phyloP scores from a whole-genome alignment of 805 yeast genomes.

The Cyberlindnera veronae region DNA sequence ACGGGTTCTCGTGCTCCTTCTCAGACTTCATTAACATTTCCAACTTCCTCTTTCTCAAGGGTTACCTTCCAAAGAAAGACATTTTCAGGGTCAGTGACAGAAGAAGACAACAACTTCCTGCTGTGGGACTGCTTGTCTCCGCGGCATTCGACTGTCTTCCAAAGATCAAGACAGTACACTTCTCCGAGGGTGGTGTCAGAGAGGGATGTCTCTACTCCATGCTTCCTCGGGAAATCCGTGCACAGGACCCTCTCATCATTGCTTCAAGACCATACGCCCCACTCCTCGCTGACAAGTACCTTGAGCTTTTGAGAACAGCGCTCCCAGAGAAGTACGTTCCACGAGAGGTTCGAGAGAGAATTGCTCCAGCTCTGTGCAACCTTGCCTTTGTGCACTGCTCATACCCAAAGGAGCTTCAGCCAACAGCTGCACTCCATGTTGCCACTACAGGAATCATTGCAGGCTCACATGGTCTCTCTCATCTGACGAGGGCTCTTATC shows the following conservation, averaged over 20 bases:
- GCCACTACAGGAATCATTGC: constrained; percentile 75
- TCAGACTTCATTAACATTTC: constrained; percentile 49
- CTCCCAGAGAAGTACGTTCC: constrained; percentile 59
- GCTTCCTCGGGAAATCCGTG: constrained; percentile 52
- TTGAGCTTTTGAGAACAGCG: constrained; percentile 50
- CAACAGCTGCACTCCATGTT: constrained; percentile 67
- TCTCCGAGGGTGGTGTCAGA: constrained; percentile 74
- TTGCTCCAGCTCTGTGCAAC: constrained; percentile 70
- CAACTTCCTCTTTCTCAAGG: constrained; percentile 48
- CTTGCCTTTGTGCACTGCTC: constrained; percentile 74
- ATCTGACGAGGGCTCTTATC: constrained; percentile 63
- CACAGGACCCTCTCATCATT: constrained; percentile 65
- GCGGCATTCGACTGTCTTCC: constrained; percentile 65
- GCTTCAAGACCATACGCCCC: constrained; percentile 76
- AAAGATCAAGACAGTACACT: constrained; percentile 55
- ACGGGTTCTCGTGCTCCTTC: constrained; percentile 61
- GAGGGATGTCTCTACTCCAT: constrained; percentile 70
- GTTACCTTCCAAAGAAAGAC: constrained; percentile 41
- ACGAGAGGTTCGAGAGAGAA: constrained; percentile 49
- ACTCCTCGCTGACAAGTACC: constrained; percentile 53
- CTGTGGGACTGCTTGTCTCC: constrained; percentile 58
- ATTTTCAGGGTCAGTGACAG: constrained; percentile 66
- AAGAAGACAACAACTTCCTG: constrained; percentile 64
- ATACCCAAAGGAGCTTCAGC: constrained; percentile 72
- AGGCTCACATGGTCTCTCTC: constrained; percentile 73